A percentile compares a stretch with the other conserved stretches of the same genome.
These are phyloP conservation scores for Myxozyma melibiosi DNA, from an alignment of 805 yeast species.

Conservation along the genomic window DNA sequence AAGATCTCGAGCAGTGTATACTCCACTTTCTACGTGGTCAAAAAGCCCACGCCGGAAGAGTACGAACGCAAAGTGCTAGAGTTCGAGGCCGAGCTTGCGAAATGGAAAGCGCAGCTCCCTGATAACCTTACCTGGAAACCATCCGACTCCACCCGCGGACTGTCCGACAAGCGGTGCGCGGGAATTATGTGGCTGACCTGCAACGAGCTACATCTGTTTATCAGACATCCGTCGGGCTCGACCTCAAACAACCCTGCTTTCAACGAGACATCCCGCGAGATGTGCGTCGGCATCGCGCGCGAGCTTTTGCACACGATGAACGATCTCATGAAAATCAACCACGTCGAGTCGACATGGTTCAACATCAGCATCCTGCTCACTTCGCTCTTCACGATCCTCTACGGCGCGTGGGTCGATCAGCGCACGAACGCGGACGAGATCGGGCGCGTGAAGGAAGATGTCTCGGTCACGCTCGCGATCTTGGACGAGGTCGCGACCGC, in stretches of 20 bases:
- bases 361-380: conserved; percentile 18
- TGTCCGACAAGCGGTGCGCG: conserved; percentile 24
- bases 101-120: conserved; percentile 17
- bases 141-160: conserved; percentile 15
- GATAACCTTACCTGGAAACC: conserved; percentile 22
- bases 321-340: conserved; percentile 24
- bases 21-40: conserved; percentile 22
- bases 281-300: conserved; percentile 21
- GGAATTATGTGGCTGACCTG: conserved; percentile 28
- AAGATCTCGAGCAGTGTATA: conserved; percentile 17
- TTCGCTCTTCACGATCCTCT: conserved; percentile 25
- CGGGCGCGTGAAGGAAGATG: conserved; percentile 20
- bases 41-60: conserved; percentile 21
- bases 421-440: conserved; percentile 20
- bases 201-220: conserved; percentile 23
- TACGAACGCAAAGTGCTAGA: conserved; percentile 25
- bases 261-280: conserved; percentile 9
- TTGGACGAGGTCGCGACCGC: conserved; percentile 21
- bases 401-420: conserved; percentile 27
- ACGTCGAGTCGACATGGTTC: conserved; percentile 28
- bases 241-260: conserved; percentile 19
- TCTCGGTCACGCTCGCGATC: conserved; percentile 12
- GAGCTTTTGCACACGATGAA: conserved; percentile 24
- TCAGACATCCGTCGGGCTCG: conserved; percentile 32
- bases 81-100: conserved; percentile 17